A percentile compares a stretch with the other conserved stretches of the same genome.
Evolutionary conservation across 257 asterid species (phyloP).

Genomic region (Solanum infundibuliforme): DNA sequence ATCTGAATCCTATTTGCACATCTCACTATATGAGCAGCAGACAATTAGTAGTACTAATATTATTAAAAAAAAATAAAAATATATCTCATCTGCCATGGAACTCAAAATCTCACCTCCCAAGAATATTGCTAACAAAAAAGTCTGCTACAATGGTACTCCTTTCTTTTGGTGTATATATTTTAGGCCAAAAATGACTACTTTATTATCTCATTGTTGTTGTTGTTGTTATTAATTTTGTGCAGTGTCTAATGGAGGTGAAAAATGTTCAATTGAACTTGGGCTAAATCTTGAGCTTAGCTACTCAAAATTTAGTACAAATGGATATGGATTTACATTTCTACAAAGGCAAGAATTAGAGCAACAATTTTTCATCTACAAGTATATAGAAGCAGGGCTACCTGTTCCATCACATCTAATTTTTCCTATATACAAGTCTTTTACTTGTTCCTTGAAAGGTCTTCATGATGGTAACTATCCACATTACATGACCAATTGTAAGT

Average conservation of each 20-base stretch:
- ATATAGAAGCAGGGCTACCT: conserved; percentile 11
- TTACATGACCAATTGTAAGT: not conserved
- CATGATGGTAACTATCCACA: not conserved
- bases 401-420: conserved; percentile 13
- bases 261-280: not conserved
- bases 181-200: not conserved
- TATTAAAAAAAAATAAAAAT: not conserved
- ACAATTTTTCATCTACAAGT: conserved; percentile 8
- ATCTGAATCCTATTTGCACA: not conserved
- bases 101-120: not conserved
- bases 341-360: conserved; percentile 12
- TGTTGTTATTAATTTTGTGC: not conserved
- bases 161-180: not conserved
- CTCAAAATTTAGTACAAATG: not conserved
- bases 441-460: not conserved
- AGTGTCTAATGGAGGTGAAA: not conserved
- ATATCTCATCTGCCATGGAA: not conserved
- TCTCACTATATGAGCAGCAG: not conserved
- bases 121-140: not conserved
- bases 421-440: conserved; percentile 14
- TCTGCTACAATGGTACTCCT: not conserved
- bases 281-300: not conserved
- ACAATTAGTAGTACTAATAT: not conserved
- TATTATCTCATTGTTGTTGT: not conserved
- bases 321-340: conserved; percentile 10